Percentiles rank a stretch among this genome's conserved stretches.
phyloP scores from a whole-genome alignment of 2,329 filamentous ascomycete species.

The Fusarium nodosum region DNA sequence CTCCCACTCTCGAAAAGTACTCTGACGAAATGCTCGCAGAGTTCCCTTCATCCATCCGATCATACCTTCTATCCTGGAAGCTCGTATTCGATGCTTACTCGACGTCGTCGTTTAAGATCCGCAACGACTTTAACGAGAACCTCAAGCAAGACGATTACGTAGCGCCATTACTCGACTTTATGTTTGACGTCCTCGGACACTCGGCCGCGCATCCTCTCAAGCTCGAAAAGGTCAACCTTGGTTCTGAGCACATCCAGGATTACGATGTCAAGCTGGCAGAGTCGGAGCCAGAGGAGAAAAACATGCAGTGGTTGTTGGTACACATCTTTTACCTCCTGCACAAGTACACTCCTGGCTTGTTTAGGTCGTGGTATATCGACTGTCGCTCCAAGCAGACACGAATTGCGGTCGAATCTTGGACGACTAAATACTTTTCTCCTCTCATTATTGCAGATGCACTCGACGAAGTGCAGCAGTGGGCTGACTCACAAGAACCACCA shows the following conservation, averaged over 20 bases:
- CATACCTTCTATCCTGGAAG: slow-evolving; percentile 90
- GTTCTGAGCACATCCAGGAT: slow-evolving; percentile 65
- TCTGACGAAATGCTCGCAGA: slow-evolving; percentile 74
- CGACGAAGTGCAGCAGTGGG: slow-evolving; percentile 77
- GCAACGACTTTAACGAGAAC: slow-evolving; percentile 82
- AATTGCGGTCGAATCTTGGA: slow-evolving; percentile 85
- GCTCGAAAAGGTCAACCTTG: slow-evolving; percentile 76
- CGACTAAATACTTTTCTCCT: slow-evolving; percentile 83
- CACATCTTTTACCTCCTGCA: slow-evolving; percentile 89
- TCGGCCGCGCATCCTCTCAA: slow-evolving; percentile 79
- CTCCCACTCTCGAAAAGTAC: slow-evolving; percentile 78
- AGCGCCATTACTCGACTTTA: slow-evolving; percentile 78
- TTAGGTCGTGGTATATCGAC: slow-evolving; percentile 87
- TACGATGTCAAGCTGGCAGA: slow-evolving; percentile 68
- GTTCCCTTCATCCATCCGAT: slow-evolving; percentile 78
- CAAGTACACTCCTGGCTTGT: slow-evolving; percentile 80
- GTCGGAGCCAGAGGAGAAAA: slow-evolving; percentile 74
- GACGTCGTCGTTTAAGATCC: slow-evolving; percentile 83
- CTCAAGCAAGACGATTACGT: slow-evolving; percentile 82
- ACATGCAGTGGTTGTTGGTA: slow-evolving; percentile 85
- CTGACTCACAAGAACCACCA: slow-evolving; percentile 63
- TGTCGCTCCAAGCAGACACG: slow-evolving; percentile 85
- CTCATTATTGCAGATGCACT: slow-evolving; percentile 76
- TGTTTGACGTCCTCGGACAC: slow-evolving; percentile 87
- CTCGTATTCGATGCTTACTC: slow-evolving; percentile 89